Evolutionary conservation across 2,329 filamentous ascomycete species (phyloP).

Genomic region (Penicillium sp.): DNA sequence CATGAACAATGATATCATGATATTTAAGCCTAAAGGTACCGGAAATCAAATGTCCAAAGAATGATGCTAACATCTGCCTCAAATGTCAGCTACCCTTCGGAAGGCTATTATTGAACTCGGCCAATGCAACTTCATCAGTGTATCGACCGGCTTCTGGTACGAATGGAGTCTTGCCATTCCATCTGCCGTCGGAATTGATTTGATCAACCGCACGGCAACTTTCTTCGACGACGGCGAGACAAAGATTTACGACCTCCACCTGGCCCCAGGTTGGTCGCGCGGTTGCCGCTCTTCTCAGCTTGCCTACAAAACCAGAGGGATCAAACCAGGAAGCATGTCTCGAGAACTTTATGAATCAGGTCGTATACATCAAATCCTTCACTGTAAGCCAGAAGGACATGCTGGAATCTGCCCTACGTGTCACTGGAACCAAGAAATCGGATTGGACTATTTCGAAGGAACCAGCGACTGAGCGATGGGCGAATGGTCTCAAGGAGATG

Average conservation of each 20-base stretch:
- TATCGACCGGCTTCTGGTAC: constrained; percentile 48
- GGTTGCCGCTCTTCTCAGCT: constrained; percentile 48
- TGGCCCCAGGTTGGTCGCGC: constrained; percentile 47
- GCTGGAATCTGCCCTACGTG: constrained; percentile 27
- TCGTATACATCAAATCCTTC: constrained; percentile 21
- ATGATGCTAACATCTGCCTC: background rate
- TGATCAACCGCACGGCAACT: constrained; percentile 38
- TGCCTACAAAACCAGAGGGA: constrained; percentile 23
- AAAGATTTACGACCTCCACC: constrained; percentile 53
- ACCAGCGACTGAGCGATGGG: constrained; percentile 46
- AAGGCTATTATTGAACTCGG: constrained; percentile 24
- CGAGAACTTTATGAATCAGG: constrained; percentile 13
- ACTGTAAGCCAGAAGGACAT: constrained; percentile 24
- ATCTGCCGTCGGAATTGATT: constrained; percentile 44
- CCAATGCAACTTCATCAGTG: constrained; percentile 11
- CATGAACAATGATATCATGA: constrained; percentile 5
- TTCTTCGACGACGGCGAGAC: constrained; percentile 55
- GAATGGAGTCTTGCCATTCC: constrained; percentile 43
- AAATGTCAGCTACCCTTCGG: constrained; percentile 1
- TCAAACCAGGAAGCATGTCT: constrained; percentile 8
- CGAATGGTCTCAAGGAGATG: constrained; percentile 47
- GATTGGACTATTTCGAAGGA: constrained; percentile 53
- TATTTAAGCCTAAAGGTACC: constrained; percentile 7
- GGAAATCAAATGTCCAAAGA: no score
- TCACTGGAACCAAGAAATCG: constrained; percentile 19